Evolutionary conservation across 352 stramenopile species (phyloP).

Genomic region (Globisporangium radiosum): DNA sequence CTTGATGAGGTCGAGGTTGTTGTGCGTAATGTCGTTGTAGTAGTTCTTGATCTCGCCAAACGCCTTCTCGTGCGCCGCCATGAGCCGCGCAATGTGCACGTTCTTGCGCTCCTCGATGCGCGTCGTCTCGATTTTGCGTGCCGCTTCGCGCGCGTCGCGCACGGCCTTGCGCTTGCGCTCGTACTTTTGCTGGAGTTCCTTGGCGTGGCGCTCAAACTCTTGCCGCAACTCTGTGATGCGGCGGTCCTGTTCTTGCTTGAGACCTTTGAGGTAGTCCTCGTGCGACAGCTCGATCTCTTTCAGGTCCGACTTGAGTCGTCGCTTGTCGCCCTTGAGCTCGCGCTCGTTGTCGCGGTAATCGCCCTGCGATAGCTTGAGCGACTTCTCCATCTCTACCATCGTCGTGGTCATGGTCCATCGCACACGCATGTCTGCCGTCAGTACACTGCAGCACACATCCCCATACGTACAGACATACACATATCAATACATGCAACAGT

Average conservation of each 20-base stretch:
- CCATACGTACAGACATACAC: too few relatives aligned
- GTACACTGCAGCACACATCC: too few relatives aligned
- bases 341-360: constrained; percentile 83
- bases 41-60: constrained; percentile 97
- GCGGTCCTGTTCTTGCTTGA: constrained; percentile 91
- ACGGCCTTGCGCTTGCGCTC: constrained; percentile 77
- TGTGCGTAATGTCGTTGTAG: constrained; percentile 97
- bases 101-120: constrained; percentile 92
- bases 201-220: constrained; percentile 89
- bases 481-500: too few relatives aligned
- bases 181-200: constrained; percentile 88
- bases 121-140: constrained; percentile 79
- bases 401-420: too few relatives aligned
- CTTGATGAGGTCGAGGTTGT: constrained; percentile 96
- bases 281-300: constrained; percentile 91
- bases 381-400: constrained; percentile 65
- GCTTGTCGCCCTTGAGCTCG: constrained; percentile 88
- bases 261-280: constrained; percentile 88
- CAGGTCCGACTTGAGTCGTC: constrained; percentile 82
- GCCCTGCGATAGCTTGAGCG: constrained; percentile 88
- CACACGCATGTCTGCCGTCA: too few relatives aligned
- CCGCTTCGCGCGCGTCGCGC: constrained; percentile 75
- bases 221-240: constrained; percentile 88
- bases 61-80: constrained; percentile 90
- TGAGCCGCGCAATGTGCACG: constrained; percentile 88